phyloP scores from a whole-genome alignment of 148 eudicot genomes.

The Fagopyrum esculentum region DNA sequence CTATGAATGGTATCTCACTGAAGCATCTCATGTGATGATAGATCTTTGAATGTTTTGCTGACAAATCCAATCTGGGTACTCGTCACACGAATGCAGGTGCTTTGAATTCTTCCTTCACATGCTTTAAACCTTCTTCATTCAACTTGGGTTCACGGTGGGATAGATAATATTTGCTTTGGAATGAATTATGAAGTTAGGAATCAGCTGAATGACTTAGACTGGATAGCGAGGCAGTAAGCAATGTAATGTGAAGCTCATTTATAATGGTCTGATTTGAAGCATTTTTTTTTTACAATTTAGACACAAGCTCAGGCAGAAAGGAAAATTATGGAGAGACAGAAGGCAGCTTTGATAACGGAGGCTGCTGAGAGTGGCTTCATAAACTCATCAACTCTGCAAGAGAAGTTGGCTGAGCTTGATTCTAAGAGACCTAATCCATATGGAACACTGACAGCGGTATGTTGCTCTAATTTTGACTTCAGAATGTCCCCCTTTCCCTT shows the following conservation, averaged over 20 bases:
- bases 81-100: constrained; percentile 97
- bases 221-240: not conserved
- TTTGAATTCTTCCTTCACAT: constrained; percentile 9
- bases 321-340: constrained; percentile 70
- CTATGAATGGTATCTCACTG: constrained; percentile 9
- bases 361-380: constrained; percentile 39
- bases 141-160: not conserved
- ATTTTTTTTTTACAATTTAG: constrained; percentile 24
- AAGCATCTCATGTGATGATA: constrained; percentile 29
- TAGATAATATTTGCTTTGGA: not conserved
- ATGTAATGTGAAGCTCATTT: not conserved
- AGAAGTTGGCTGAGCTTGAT: constrained; percentile 51
- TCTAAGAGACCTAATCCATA: constrained; percentile 50
- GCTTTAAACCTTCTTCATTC: not conserved
- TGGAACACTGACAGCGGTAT: constrained; percentile 78
- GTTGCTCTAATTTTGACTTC: not conserved
- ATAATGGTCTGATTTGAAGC: not conserved
- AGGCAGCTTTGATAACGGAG: constrained; percentile 48
- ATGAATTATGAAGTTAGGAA: not conserved
- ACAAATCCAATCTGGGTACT: constrained; percentile 96
- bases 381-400: constrained; percentile 35
- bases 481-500: too few species aligned
- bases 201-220: not conserved
- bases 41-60: constrained; percentile 80
- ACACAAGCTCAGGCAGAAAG: constrained; percentile 91